phyloP scores from a whole-genome alignment of 192 early-diverging fungal genomes.

The Mortierella claussenii region DNA sequence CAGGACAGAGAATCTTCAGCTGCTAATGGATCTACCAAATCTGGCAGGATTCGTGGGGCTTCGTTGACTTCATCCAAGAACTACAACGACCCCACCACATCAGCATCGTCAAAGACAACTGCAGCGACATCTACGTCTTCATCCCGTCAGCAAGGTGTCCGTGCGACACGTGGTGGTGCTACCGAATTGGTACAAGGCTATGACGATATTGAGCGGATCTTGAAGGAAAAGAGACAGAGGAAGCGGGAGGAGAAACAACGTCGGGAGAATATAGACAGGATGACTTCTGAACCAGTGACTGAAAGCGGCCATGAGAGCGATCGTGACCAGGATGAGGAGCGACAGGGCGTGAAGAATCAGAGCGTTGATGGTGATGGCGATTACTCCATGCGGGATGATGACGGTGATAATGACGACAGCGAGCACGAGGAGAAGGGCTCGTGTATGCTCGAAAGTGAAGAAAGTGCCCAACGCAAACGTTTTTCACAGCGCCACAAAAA shows the following conservation, averaged over 20 bases:
- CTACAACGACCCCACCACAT: not conserved
- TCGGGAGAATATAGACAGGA: slow-evolving; percentile 1
- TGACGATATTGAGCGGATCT: slow-evolving; percentile 28
- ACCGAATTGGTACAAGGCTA: slow-evolving; percentile 16
- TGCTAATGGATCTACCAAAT: not conserved
- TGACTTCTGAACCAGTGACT: slow-evolving; percentile 8
- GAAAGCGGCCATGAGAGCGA: slow-evolving; percentile 8
- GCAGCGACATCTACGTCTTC: no score
- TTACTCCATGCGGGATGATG: not conserved
- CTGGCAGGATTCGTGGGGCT: not conserved
- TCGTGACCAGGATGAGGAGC: not conserved
- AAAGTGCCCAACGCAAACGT: no score
- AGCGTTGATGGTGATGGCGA: not conserved
- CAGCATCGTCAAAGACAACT: not conserved
- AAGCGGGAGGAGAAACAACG: slow-evolving; percentile 19
- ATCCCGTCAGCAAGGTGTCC: not conserved
- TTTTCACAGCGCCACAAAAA: no score
- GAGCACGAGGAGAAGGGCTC: no score
- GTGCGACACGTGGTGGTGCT: slow-evolving; percentile 8
- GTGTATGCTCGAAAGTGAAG: no score
- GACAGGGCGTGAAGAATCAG: not conserved
- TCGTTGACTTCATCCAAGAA: not conserved
- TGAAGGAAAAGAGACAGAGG: slow-evolving; percentile 27
- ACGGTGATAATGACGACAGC: no score
- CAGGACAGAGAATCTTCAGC: not conserved